These are phyloP conservation scores for Epicoccum sorghinum DNA, from an alignment of 2,329 filamentous ascomycete species.

Conservation along the genomic window DNA sequence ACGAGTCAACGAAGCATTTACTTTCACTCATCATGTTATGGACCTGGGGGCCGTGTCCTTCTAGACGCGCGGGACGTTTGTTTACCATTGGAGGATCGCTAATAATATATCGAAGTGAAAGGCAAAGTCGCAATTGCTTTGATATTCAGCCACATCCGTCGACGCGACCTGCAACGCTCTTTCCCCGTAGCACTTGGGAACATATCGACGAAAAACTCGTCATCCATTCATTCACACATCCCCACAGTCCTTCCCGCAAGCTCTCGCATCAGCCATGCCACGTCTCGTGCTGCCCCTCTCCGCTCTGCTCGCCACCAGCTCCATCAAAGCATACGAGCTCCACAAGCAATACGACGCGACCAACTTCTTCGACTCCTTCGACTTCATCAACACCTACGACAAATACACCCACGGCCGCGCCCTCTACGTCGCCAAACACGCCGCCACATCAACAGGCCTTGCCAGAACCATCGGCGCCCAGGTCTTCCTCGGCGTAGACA, in stretches of 20 bases:
- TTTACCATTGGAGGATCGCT: no score
- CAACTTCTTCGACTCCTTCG: constrained; percentile 28
- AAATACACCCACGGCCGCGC: constrained; percentile 27
- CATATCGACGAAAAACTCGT: no score
- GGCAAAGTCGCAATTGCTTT: no score
- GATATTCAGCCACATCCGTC: no score
- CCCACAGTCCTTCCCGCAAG: neutral
- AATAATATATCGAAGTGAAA: no score
- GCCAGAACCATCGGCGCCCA: constrained; percentile 20
- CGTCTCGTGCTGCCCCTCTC: neutral
- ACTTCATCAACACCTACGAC: constrained; percentile 21
- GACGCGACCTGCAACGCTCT: no score
- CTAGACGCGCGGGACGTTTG: no score
- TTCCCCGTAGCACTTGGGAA: no score
- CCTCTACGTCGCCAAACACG: constrained; percentile 26
- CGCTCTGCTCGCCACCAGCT: neutral
- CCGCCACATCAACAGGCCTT: constrained; percentile 24
- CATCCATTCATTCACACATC: no score
- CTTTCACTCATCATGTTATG: no score
- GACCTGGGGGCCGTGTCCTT: no score
- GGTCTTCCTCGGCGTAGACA: constrained; percentile 35
- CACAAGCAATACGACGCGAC: constrained; percentile 22
- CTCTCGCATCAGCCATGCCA: neutral
- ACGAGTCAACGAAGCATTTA: neutral
- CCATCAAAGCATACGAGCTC: constrained; percentile 19